A percentile compares a stretch with the other conserved stretches of the same genome.
Conservation (phyloP, 2,329 filamentous ascomycete species). For the Arthrobotrys iridis region DNA sequence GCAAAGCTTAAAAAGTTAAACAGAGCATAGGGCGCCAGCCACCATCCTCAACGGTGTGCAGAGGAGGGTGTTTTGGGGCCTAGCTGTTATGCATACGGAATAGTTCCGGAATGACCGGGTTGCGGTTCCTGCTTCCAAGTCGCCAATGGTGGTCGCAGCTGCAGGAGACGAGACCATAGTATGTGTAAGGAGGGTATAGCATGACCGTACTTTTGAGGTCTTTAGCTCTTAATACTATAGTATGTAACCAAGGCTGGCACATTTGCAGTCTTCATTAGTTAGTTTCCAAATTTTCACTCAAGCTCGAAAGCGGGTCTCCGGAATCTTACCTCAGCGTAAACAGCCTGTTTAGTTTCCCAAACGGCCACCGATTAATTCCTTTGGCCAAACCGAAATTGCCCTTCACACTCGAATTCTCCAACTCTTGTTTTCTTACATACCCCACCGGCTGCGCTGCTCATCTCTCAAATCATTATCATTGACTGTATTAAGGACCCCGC, state of each 20-base stretch:
- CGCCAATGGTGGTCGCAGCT: conserved; percentile 2
- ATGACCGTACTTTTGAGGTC: conserved; percentile 13
- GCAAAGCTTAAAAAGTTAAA: conserved; percentile 44
- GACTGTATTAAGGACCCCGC: conserved; percentile 14
- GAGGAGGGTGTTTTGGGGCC: conserved; percentile 3
- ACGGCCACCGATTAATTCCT: conserved; percentile 28
- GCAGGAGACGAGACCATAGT: conserved; percentile 44
- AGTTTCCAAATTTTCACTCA: conserved; percentile 20
- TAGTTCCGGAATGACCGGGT: conserved; percentile 49
- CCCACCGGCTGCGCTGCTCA: background rate
- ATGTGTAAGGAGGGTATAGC: conserved; percentile 5
- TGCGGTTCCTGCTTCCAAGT: conserved; percentile 46
- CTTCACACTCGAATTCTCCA: background rate
- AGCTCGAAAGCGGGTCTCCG: conserved; percentile 6
- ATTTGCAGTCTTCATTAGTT: too few relatives aligned
- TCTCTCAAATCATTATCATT: conserved; percentile 1
- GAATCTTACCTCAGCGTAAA: conserved; percentile 35
- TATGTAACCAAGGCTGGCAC: conserved; percentile 33
- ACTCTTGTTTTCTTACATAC: background rate
- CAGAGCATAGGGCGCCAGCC: conserved; percentile 25
- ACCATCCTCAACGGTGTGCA: background rate
- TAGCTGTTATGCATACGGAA: conserved; percentile 25
- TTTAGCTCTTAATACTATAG: conserved; percentile 10
- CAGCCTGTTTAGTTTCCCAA: conserved; percentile 53
- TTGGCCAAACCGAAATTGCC: conserved; percentile 36